Percentiles rank a stretch among this genome's conserved stretches.
These are phyloP conservation scores for Phytophthora agathidicida DNA, from an alignment of 352 stramenopile species.

Conservation along the genomic window DNA sequence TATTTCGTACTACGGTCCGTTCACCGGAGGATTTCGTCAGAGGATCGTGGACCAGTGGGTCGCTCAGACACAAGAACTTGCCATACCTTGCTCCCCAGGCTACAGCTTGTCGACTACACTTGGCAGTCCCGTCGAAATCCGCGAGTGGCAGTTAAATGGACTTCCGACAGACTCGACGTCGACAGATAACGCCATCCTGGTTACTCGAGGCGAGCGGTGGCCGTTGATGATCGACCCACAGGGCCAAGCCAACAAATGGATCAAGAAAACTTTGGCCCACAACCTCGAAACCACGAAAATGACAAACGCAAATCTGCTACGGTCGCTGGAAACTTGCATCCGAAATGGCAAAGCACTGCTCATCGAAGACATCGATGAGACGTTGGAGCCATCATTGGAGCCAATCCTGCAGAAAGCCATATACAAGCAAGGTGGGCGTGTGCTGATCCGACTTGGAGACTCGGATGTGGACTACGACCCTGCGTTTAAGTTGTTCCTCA, in stretches of 20 bases:
- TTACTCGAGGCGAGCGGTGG: constrained; percentile 91
- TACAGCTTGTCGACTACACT: constrained; percentile 84
- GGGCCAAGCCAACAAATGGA: constrained; percentile 94
- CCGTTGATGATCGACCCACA: constrained; percentile 96
- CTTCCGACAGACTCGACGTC: constrained; percentile 93
- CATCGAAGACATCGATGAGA: constrained; percentile 94
- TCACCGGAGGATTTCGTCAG: constrained; percentile 89
- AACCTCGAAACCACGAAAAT: constrained; percentile 90
- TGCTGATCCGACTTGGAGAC: constrained; percentile 92
- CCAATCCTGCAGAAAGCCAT: constrained; percentile 93
- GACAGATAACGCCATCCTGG: constrained; percentile 93
- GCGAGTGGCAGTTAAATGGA: constrained; percentile 93
- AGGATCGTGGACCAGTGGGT: constrained; percentile 84
- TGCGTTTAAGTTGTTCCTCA: constrained; percentile 93
- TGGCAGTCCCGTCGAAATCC: constrained; percentile 91
- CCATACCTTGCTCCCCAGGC: constrained; percentile 73
- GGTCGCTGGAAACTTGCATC: constrained; percentile 92
- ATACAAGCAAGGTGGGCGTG: constrained; percentile 90
- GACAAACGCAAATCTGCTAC: constrained; percentile 91
- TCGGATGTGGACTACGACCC: constrained; percentile 94
- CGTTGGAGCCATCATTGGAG: constrained; percentile 91
- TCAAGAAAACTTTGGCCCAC: constrained; percentile 87
- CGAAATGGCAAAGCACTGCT: constrained; percentile 90
- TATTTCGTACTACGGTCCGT: constrained; percentile 95
- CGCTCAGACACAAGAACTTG: constrained; percentile 54